Base-by-base conservation (phyloP, 148 eudicot species). In the Nepenthes gracilis region DNA sequence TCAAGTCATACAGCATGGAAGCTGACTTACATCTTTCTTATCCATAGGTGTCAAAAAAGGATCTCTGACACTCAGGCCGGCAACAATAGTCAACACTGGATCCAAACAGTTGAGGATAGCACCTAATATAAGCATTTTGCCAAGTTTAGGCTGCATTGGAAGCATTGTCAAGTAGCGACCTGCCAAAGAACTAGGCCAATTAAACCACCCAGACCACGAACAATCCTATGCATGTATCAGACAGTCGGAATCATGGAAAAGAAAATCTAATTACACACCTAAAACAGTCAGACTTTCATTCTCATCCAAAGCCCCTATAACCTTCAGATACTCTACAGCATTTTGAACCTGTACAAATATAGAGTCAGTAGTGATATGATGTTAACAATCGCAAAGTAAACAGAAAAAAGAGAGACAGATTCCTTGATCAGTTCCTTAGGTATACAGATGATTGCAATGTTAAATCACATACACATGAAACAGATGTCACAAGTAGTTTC, bases 81-180 rank as follows among this genome's bases (percentile, higher is more conserved):
- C 95, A 76, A 84, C 98, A 74, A 93, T 45, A 60, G 88, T 86
- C 75, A 88, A 74, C 52, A 93, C 74, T n/a, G 98, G 89, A 65
- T 93, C 92, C 77, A 93, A 74, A 71, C 98, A 93, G 43, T 81
- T 80, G 23, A 88, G 78, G 60, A 88, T 77, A 11, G 86, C 85
- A 51, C 98, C 98, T 67, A 84, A 78, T 67, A 93, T 69, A 73
- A 93, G 91, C 95, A 93, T 89, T 73, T 94, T 94, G 57, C 99
- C 99, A 40, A 89, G 84, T 82, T 94, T 94, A 38, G 99, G 99
- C 77, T 94, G 97, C 70, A 94, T 85, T 40, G 99, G 99, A 61
- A 94, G 95, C 81, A 89, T 81, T 35, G 95, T 74, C 70, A 94
- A 67, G 79, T 76, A 85, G 45, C 78, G 85, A 56, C 98, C 98